phyloP scores from a whole-genome alignment of 495 filamentous ascomycete species.

The Neurospora discreta region DNA sequence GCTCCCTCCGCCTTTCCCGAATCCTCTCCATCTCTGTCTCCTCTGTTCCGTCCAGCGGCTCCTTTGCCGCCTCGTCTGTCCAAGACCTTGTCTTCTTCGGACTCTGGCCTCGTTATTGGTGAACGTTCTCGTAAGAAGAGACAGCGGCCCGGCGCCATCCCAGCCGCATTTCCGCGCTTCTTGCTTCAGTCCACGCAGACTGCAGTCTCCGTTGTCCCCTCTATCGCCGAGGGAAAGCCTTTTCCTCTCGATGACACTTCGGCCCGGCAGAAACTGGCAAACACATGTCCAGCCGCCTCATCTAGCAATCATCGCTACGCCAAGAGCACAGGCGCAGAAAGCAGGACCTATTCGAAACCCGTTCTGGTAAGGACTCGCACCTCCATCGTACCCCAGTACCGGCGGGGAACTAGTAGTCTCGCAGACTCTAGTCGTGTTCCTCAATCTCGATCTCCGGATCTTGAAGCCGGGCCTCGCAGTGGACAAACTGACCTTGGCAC shows the following conservation, averaged over 20 bases:
- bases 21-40: slow-evolving; percentile 7
- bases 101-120: slow-evolving; percentile 6
- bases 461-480: background rate
- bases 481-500: background rate
- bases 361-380: slow-evolving; percentile 41
- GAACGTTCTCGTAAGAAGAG: slow-evolving; percentile 1
- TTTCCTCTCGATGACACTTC: slow-evolving; percentile 33
- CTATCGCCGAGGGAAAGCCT: slow-evolving; percentile 34
- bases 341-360: slow-evolving; percentile 42
- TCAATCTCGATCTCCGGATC: slow-evolving; percentile 2
- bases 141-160: slow-evolving; percentile 8
- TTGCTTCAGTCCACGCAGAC: slow-evolving; percentile 26
- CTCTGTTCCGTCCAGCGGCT: slow-evolving; percentile 17
- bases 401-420: slow-evolving; percentile 16
- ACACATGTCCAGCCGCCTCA: slow-evolving; percentile 27
- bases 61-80: slow-evolving; percentile 7
- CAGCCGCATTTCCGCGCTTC: slow-evolving; percentile 28
- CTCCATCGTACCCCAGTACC: slow-evolving; percentile 7
- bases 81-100: slow-evolving; percentile 6
- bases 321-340: slow-evolving; percentile 35
- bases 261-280: slow-evolving; percentile 34
- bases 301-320: slow-evolving; percentile 27
- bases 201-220: slow-evolving; percentile 32
- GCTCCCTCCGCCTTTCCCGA: slow-evolving; percentile 13
- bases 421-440: slow-evolving; percentile 18